A percentile compares a stretch with the other conserved stretches of the same genome.
These are phyloP conservation scores for Beauveria sp. DNA, from an alignment of 2,329 filamentous ascomycete species.

Conservation along the genomic window DNA sequence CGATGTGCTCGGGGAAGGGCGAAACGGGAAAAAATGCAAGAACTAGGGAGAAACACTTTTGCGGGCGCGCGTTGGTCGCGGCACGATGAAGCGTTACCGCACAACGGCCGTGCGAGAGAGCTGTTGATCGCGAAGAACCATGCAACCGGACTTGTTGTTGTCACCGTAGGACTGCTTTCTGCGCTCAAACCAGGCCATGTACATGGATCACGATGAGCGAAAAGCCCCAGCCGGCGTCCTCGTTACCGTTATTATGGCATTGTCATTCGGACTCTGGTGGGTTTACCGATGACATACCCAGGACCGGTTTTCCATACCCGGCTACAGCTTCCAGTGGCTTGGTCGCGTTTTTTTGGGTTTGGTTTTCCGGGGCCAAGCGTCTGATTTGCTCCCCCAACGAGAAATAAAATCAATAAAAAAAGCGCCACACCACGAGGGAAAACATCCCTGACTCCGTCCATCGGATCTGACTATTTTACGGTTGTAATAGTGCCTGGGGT, in stretches of 20 bases:
- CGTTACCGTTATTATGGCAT: background rate
- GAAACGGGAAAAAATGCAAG: no score
- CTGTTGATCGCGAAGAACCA: no score
- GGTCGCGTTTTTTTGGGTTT: no score
- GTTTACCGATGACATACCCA: background rate
- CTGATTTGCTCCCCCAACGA: background rate
- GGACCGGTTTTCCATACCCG: background rate
- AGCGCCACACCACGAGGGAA: conserved; percentile 6
- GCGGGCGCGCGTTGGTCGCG: no score
- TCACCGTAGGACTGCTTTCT: background rate
- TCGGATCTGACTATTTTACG: conserved; percentile 2
- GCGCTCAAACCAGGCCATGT: background rate
- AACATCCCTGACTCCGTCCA: conserved; percentile 7
- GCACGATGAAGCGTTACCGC: no score
- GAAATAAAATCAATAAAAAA: background rate
- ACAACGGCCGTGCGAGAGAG: no score
- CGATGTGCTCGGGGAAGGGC: no score
- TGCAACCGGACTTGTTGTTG: background rate
- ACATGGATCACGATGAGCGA: background rate
- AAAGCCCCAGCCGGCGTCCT: background rate
- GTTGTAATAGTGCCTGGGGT: background rate
- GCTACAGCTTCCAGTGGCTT: conserved; percentile 4
- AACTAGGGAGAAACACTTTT: no score
- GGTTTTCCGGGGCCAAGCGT: background rate
- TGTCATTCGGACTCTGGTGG: background rate